These are phyloP conservation scores for Phytomonas francai DNA, from an alignment of 208 protist genomes.

Conservation along the genomic window DNA sequence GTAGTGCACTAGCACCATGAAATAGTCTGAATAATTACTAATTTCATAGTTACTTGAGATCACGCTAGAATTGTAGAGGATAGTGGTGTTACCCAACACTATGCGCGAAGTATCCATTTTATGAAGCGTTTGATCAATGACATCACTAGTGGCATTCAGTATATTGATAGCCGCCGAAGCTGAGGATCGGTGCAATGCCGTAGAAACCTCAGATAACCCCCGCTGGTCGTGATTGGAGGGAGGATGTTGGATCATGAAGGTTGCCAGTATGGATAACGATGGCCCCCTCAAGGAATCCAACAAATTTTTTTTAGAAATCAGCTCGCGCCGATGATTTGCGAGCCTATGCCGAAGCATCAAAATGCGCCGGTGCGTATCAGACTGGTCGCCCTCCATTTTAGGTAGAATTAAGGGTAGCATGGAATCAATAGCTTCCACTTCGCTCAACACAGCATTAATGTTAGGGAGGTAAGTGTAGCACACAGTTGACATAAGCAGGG, in stretches of 20 bases:
- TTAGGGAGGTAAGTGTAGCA: conserved; percentile 44
- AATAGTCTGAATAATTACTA: conserved; percentile 47
- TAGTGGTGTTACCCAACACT: conserved; percentile 46
- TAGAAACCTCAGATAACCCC: not conserved
- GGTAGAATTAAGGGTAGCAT: conserved; percentile 46
- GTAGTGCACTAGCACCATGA: conserved; percentile 37
- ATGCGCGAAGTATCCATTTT: conserved; percentile 37
- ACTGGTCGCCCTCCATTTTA: conserved; percentile 49
- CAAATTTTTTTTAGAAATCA: conserved; percentile 44
- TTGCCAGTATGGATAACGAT: conserved; percentile 22
- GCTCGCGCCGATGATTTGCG: conserved; percentile 31
- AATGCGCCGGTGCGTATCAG: conserved; percentile 51
- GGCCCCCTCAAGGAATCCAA: conserved; percentile 28
- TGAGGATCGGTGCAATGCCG: not conserved
- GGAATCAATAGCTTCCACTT: conserved; percentile 58
- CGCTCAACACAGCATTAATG: conserved; percentile 31
- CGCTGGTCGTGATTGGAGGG: not conserved
- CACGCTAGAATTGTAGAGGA: conserved; percentile 57
- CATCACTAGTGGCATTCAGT: conserved; percentile 1
- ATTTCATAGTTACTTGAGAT: conserved; percentile 23
- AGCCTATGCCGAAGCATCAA: conserved; percentile 44
- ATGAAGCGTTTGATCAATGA: conserved; percentile 14
- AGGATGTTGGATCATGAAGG: conserved; percentile 17
- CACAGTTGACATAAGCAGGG: conserved; percentile 25
- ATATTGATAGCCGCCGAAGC: not conserved